Percentiles rank a stretch among this genome's conserved stretches.
Evolutionary conservation across 176 grass and related monocot species (phyloP).

Genomic region (Eleusine indica): DNA sequence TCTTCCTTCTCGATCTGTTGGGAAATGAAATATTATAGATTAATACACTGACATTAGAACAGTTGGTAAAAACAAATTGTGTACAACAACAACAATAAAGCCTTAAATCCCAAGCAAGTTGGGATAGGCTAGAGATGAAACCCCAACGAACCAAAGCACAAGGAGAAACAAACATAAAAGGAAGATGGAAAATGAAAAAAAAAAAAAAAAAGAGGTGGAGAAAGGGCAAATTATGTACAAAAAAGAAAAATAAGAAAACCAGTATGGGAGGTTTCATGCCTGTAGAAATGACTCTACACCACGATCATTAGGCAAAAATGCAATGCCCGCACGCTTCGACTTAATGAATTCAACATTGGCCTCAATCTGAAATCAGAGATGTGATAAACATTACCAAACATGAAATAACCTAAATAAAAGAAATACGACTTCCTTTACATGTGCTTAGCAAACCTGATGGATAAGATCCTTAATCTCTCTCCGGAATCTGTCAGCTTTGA

Average conservation of each 20-base stretch:
- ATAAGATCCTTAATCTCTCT: slow-evolving; percentile 92
- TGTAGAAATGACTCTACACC: slow-evolving; percentile 75
- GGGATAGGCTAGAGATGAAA: no score
- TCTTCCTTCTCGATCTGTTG: slow-evolving; percentile 77
- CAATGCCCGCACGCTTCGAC: slow-evolving; percentile 56
- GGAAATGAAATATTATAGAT: slow-evolving; percentile 36
- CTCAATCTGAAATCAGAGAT: slow-evolving; percentile 63
- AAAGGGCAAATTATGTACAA: no score
- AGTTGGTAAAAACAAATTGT: slow-evolving; percentile 29
- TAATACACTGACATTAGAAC: slow-evolving; percentile 5
- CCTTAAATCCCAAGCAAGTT: no score
- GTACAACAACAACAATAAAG: neutral
- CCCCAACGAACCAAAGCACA: no score
- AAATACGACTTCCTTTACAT: slow-evolving; percentile 1
- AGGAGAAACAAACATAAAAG: no score
- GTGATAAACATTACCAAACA: slow-evolving; percentile 29
- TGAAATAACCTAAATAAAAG: slow-evolving; percentile 7
- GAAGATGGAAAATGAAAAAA: no score
- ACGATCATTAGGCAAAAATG: slow-evolving; percentile 75
- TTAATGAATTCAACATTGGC: slow-evolving; percentile 71
- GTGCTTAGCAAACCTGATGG: slow-evolving; percentile 65
- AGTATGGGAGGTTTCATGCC: slow-evolving; percentile 37
- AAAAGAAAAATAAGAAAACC: neutral
- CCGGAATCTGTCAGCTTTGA: slow-evolving; percentile 86
- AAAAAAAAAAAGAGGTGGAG: no score